Evolutionary conservation across 2,329 filamentous ascomycete genomes (phyloP).

Genomic region (Stemphylium vesicarium): DNA sequence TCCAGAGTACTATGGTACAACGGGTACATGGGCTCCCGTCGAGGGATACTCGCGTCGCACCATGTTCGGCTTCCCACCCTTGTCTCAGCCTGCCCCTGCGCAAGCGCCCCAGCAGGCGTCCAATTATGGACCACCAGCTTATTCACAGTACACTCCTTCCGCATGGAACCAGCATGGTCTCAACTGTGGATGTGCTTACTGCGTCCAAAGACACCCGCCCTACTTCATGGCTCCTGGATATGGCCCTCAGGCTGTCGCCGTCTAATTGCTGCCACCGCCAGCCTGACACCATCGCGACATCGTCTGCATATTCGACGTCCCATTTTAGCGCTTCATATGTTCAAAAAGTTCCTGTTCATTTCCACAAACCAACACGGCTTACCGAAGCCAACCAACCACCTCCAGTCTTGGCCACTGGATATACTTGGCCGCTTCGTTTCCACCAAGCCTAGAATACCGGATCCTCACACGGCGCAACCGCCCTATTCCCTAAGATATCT

Average conservation of each 20-base stretch:
- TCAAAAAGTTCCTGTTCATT: constrained; percentile 41
- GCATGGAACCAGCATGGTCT: constrained; percentile 47
- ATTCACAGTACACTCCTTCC: constrained; percentile 46
- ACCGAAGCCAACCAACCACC: constrained; percentile 15
- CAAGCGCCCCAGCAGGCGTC: constrained; percentile 54
- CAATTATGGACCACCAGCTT: constrained; percentile 44
- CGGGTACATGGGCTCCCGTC: constrained; percentile 56
- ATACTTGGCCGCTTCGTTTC: constrained; percentile 27
- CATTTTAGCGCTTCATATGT: constrained; percentile 42
- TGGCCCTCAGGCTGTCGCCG: constrained; percentile 48
- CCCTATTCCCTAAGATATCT: constrained; percentile 44
- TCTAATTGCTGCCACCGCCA: constrained; percentile 19
- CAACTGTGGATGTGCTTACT: constrained; percentile 49
- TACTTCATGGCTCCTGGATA: constrained; percentile 50
- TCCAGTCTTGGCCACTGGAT: constrained; percentile 26
- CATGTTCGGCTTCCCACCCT: constrained; percentile 50
- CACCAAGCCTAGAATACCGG: constrained; percentile 27
- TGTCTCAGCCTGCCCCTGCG: constrained; percentile 42
- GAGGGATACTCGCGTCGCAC: constrained; percentile 52
- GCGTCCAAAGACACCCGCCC: constrained; percentile 45
- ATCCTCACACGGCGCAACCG: constrained; percentile 25
- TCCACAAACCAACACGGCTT: constrained; percentile 21
- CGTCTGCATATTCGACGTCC: constrained; percentile 32
- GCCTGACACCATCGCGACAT: constrained; percentile 1
- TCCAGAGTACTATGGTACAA: constrained; percentile 59